Percentiles rank a stretch among this genome's conserved stretches.
phyloP scores from a whole-genome alignment of 192 early-diverging fungal genomes.

The Podochytrium sp. region DNA sequence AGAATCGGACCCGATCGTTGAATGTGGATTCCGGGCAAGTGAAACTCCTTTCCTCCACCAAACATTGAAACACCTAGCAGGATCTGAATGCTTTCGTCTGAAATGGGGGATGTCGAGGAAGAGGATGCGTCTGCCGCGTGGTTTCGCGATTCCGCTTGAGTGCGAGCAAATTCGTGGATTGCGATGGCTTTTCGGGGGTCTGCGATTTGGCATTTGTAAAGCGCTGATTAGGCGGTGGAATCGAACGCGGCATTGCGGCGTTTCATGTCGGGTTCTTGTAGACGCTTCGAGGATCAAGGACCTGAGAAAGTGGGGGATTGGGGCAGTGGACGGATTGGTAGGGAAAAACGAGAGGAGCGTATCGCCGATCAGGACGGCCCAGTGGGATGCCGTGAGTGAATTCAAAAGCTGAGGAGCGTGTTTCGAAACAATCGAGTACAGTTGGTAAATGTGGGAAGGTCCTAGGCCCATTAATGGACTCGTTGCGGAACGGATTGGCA shows the following conservation, averaged over 20 bases:
- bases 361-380: neutral
- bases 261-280: conserved; percentile 14
- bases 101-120: neutral
- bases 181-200: conserved; percentile 18
- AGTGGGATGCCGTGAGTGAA: neutral
- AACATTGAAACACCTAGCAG: conserved; percentile 7
- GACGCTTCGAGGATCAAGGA: too few relatives aligned
- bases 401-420: neutral
- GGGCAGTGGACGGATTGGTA: too few relatives aligned
- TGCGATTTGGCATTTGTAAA: neutral
- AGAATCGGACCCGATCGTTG: conserved; percentile 13
- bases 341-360: neutral
- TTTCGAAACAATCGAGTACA: neutral
- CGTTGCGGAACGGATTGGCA: too few relatives aligned
- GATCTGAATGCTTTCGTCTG: neutral
- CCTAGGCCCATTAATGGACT: neutral
- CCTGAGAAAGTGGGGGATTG: too few relatives aligned
- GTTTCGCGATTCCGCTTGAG: too few relatives aligned
- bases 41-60: neutral
- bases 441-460: neutral
- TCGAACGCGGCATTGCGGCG: neutral
- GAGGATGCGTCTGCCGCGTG: neutral
- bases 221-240: neutral
- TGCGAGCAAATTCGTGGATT: conserved; percentile 9
- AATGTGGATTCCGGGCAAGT: neutral